Percentiles rank a stretch among this genome's conserved stretches.
Conservation (phyloP, 139 green algal species). For the Closterium sp. region DNA sequence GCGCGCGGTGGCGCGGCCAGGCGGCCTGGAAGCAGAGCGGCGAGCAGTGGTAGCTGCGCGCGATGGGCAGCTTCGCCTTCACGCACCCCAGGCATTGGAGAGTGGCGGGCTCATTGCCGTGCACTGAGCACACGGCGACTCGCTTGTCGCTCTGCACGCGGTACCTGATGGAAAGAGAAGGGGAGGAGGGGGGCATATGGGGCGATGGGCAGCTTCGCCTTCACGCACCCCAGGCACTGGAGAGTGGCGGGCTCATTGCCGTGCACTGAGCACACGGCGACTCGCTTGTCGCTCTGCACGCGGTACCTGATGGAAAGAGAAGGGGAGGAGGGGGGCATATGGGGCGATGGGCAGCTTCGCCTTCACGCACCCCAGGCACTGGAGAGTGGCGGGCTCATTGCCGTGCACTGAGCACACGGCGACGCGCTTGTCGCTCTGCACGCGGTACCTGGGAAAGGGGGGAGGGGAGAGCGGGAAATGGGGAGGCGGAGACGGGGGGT, state of each 20-base stretch:
- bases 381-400: constrained; percentile 78
- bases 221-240: no score
- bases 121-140: constrained; percentile 78
- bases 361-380: constrained; percentile 88
- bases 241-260: no score
- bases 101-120: constrained; percentile 78
- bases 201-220: no score
- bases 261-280: no score
- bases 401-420: constrained; percentile 83
- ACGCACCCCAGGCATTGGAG: constrained; percentile 91
- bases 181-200: no score
- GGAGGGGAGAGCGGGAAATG: no score
- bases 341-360: constrained; percentile 64
- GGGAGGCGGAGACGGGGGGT: no score
- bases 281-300: no score
- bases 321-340: no score
- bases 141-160: constrained; percentile 72
- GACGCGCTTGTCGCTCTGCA: constrained; percentile 65
- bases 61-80: constrained; percentile 66
- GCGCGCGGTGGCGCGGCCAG: constrained; percentile 85
- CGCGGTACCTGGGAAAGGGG: no score
- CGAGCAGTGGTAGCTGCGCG: constrained; percentile 87
- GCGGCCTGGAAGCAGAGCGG: constrained; percentile 83
- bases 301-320: no score
- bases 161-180: constrained; percentile 59